phyloP scores from a whole-genome alignment of 805 yeast genomes.

The Kazachstania africana region DNA sequence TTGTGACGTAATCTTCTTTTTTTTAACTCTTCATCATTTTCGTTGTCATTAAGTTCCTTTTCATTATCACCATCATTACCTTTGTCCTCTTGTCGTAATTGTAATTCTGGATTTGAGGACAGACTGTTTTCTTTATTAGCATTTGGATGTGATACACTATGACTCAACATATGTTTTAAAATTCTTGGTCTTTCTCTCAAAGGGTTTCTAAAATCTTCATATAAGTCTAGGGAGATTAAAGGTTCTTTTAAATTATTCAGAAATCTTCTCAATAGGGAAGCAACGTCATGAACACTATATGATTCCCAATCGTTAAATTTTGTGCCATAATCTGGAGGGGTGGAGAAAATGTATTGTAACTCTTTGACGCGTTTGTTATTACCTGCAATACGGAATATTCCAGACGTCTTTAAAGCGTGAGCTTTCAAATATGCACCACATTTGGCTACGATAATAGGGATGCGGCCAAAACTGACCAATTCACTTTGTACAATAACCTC shows the following conservation, averaged over 20 bases:
- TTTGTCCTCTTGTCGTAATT: background rate
- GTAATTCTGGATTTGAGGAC: background rate
- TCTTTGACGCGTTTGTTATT: constrained; percentile 79
- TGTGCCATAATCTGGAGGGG: constrained; percentile 85
- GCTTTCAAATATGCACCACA: constrained; percentile 81
- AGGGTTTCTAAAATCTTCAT: constrained; percentile 72
- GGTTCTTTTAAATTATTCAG: constrained; percentile 88
- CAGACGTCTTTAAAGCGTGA: constrained; percentile 70
- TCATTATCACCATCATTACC: constrained; percentile 12
- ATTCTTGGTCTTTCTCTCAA: constrained; percentile 54
- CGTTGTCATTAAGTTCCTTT: constrained; percentile 5
- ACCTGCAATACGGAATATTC: constrained; percentile 89
- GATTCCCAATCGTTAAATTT: constrained; percentile 78
- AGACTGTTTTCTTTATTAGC: constrained; percentile 21
- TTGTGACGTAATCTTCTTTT: constrained; percentile 36
- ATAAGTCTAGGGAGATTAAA: constrained; percentile 64
- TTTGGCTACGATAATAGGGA: constrained; percentile 90
- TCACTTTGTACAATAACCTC: constrained; percentile 52
- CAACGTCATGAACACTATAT: constrained; percentile 93
- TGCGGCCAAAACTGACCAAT: constrained; percentile 68
- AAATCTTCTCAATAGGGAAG: constrained; percentile 76
- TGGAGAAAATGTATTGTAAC: constrained; percentile 69
- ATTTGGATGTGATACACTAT: constrained; percentile 27
- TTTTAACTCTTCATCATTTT: constrained; percentile 14
- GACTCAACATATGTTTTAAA: constrained; percentile 47